These are phyloP conservation scores for Lecanoromycetidae sp. DNA, from an alignment of 2,329 filamentous ascomycete species.

Conservation along the genomic window DNA sequence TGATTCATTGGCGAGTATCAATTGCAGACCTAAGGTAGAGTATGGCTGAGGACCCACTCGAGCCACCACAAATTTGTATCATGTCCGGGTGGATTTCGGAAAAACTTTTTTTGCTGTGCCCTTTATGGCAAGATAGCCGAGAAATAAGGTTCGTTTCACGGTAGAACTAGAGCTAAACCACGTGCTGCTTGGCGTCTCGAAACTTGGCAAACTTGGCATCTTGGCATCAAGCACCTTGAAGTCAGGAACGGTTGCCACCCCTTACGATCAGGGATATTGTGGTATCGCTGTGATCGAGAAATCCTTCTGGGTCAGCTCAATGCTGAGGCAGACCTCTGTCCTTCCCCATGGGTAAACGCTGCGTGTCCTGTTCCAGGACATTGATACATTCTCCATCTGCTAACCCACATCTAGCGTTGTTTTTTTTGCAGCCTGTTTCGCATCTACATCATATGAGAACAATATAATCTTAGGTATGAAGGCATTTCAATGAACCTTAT, in stretches of 20 bases:
- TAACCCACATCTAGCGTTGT: slow-evolving; percentile 10
- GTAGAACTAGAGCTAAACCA: no score
- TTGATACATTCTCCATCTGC: no score
- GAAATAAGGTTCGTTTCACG: no score
- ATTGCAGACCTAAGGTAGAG: no score
- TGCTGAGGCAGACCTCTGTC: slow-evolving; percentile 7
- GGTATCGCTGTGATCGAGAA: background rate
- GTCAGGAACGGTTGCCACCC: background rate
- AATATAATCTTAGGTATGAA: slow-evolving; percentile 13
- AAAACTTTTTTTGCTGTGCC: background rate
- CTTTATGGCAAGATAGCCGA: no score
- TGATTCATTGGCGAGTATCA: no score
- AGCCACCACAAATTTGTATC: no score
- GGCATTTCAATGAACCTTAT: background rate
- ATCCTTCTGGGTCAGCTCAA: background rate
- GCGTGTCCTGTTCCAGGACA: no score
- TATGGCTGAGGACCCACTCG: no score
- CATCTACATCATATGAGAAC: slow-evolving; percentile 19
- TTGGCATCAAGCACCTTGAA: background rate
- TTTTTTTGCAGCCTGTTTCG: slow-evolving; percentile 7
- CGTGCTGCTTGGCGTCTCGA: no score
- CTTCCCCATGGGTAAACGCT: slow-evolving; percentile 13
- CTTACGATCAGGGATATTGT: background rate
- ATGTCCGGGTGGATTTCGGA: background rate
- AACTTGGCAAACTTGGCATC: no score